Evolutionary conservation across 2,329 filamentous ascomycete genomes (phyloP).

Genomic region (Didymella segeticola): DNA sequence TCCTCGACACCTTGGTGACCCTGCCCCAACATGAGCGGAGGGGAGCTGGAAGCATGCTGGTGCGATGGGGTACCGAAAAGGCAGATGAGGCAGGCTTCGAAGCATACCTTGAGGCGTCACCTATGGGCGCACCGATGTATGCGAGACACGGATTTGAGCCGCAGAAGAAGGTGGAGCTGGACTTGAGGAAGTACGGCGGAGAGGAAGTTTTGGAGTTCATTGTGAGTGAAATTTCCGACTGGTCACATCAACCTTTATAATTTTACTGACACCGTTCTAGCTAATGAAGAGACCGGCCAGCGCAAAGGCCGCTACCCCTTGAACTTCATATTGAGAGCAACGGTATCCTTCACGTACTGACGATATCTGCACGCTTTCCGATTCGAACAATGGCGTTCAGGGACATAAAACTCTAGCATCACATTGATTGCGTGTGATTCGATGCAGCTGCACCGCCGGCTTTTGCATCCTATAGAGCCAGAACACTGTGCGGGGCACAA

Average conservation of each 20-base stretch:
- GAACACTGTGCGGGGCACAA: too few species aligned
- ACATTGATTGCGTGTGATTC: too few species aligned
- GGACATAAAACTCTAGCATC: too few species aligned
- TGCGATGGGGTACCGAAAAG: slow-evolving; percentile 40
- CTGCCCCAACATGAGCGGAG: slow-evolving; percentile 37
- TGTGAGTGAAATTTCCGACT: slow-evolving; percentile 26
- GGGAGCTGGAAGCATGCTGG: slow-evolving; percentile 43
- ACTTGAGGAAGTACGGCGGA: slow-evolving; percentile 40
- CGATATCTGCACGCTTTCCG: background rate
- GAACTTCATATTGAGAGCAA: background rate
- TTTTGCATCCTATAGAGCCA: too few species aligned
- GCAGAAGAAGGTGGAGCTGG: slow-evolving; percentile 36
- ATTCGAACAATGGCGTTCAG: too few species aligned
- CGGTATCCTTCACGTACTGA: background rate
- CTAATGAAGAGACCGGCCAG: slow-evolving; percentile 25
- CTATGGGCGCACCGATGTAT: slow-evolving; percentile 45
- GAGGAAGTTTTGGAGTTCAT: slow-evolving; percentile 36
- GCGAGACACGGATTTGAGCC: slow-evolving; percentile 38
- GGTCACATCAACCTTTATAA: background rate
- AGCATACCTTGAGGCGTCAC: slow-evolving; percentile 43
- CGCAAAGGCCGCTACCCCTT: slow-evolving; percentile 9
- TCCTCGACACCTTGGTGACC: slow-evolving; percentile 43
- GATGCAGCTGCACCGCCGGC: too few species aligned
- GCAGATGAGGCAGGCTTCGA: slow-evolving; percentile 43
- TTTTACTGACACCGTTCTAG: slow-evolving; percentile 11